These are phyloP conservation scores for Circinella umbellata DNA, from an alignment of 371 early-diverging fungal genomes.

Conservation along the genomic window DNA sequence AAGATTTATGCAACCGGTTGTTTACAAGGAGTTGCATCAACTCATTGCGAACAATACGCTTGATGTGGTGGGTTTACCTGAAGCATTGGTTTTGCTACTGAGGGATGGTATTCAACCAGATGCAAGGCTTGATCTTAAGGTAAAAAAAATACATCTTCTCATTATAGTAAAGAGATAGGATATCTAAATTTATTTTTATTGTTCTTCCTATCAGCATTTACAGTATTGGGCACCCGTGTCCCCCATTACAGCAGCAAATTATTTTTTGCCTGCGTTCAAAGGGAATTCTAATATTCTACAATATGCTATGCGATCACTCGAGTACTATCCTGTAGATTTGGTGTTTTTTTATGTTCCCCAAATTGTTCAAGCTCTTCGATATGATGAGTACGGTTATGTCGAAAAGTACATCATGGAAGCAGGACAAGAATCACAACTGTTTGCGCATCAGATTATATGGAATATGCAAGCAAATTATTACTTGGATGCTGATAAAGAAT, in stretches of 20 bases:
- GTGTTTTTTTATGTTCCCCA: slow-evolving; percentile 99
- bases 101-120: slow-evolving; percentile 51
- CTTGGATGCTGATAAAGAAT: slow-evolving; percentile 87
- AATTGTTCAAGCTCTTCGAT: slow-evolving; percentile 96
- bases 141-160: background rate
- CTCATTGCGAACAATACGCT: slow-evolving; percentile 69
- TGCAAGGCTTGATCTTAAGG: slow-evolving; percentile 48
- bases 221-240: slow-evolving; percentile 92
- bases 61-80: slow-evolving; percentile 74
- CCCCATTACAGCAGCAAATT: slow-evolving; percentile 90
- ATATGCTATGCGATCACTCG: slow-evolving; percentile 91
- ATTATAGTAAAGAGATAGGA: background rate
- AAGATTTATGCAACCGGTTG: slow-evolving; percentile 74
- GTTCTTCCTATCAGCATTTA: slow-evolving; percentile 62
- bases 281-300: slow-evolving; percentile 89
- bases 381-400: slow-evolving; percentile 87
- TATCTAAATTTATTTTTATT: no score
- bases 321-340: slow-evolving; percentile 88
- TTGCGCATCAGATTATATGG: slow-evolving; percentile 99
- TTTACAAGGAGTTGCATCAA: slow-evolving; percentile 71
- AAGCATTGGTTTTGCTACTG: slow-evolving; percentile 74
- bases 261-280: slow-evolving; percentile 69
- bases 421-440: slow-evolving; percentile 90
- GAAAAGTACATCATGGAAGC: slow-evolving; percentile 93
- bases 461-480: slow-evolving; percentile 98